Evolutionary conservation across 2,329 filamentous ascomycete genomes (phyloP), one percentile per base, ranked within the genome.

Genomic region (Epichloe uncinata): DNA sequence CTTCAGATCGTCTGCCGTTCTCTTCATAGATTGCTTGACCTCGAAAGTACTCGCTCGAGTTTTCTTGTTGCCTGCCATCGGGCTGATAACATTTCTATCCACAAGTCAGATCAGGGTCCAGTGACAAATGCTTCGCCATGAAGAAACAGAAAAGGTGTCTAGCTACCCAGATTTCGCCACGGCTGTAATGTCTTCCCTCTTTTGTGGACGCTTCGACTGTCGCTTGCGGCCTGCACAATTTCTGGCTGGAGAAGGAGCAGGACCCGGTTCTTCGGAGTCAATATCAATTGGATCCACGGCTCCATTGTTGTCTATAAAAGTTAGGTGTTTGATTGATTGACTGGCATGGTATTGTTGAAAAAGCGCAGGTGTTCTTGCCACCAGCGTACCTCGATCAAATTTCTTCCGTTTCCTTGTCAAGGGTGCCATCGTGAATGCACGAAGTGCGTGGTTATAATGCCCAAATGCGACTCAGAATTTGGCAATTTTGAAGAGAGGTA

Each of bases 401-500:
- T 38, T 42, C 30, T 56, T 63, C 50, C 60, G 59, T 41, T 62
- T 64, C n/a, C 58, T 52, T 11, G 57, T 57, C 45, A 45, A 52
- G 13, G 59, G 56, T 5, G 62, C 55, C 63, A 66, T 66, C 4
- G 16, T 30, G 26, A 12, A 33, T 37, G 36, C 7, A 9, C n/a
- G 35, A 34, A 42, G 6, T 16, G 40, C 16, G 8, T 41, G 26
- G 20, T 3, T 22, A 3, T 41, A 2, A 20, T 22, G 12, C 38
- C 16, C 11, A 9, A 38, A 33, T 35, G 16, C 18, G 4, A 12
- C 6, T 13, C 35, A 8, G 8, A 37, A 33, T 2, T 45, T 9
- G 30, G 9, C 30, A 36, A n/a, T 16, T 35, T 18, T 20, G n/a
- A 3, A 5, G 20, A 36, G 2, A 13, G 12, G 12, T 16, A 12